These are phyloP conservation scores for Barnettozyma wickerhamii DNA, from an alignment of 805 yeast species.

Conservation along the genomic window DNA sequence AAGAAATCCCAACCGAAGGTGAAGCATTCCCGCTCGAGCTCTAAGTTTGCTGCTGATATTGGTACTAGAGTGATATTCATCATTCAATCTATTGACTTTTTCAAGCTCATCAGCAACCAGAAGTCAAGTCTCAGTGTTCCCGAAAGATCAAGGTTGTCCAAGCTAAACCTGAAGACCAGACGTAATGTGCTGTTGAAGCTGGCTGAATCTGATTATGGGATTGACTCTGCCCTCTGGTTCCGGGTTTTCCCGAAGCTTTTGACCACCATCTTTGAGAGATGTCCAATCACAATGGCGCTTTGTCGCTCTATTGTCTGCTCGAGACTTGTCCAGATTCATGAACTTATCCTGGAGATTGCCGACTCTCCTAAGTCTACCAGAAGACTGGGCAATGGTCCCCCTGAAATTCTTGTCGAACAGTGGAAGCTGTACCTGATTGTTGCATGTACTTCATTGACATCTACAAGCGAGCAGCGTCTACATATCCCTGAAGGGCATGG, in stretches of 20 bases:
- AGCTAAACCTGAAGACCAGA: constrained; percentile 51
- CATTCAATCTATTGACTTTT: constrained; percentile 64
- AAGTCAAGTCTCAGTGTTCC: constrained; percentile 57
- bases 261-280: constrained; percentile 64
- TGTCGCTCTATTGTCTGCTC: constrained; percentile 90
- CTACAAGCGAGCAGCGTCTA: constrained; percentile 81
- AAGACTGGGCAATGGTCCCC: constrained; percentile 38
- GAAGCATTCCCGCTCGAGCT: constrained; percentile 49
- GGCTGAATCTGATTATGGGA: constrained; percentile 91
- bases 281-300: constrained; percentile 92
- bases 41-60: constrained; percentile 70
- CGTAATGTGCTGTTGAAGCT: constrained; percentile 67
- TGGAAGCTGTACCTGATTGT: constrained; percentile 88
- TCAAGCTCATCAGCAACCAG: constrained; percentile 51
- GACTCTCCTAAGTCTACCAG: constrained; percentile 31
- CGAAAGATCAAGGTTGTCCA: constrained; percentile 67
- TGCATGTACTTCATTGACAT: constrained; percentile 87
- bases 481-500: constrained; percentile 65
- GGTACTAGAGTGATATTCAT: constrained; percentile 76
- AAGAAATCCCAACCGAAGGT: constrained; percentile 18
- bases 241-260: constrained; percentile 76
- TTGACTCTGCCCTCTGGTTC: constrained; percentile 96
- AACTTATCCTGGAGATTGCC: constrained; percentile 54
- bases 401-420: constrained; percentile 73
- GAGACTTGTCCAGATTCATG: constrained; percentile 80